phyloP scores from a whole-genome alignment of 352 stramenopile species.

The Pythium utonaiense region DNA sequence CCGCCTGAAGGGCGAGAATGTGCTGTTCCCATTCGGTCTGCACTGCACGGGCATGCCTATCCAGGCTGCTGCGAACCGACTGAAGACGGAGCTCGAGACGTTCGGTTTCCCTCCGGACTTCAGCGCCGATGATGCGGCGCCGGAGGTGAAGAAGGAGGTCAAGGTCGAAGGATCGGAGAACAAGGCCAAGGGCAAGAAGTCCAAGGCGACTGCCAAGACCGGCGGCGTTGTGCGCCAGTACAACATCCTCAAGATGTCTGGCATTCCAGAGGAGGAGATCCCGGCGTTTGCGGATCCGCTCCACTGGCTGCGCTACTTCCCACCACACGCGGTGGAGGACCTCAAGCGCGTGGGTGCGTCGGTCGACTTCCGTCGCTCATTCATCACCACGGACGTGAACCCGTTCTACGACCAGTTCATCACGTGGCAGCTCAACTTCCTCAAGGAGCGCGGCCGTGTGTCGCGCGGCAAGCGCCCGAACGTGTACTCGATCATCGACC shows the following conservation, averaged over 20 bases:
- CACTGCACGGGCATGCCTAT: constrained; percentile 99
- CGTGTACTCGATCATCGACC: constrained; percentile 97
- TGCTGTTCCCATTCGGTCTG: constrained; percentile 99
- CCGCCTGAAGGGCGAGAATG: constrained; percentile 97
- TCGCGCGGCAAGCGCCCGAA: constrained; percentile 97
- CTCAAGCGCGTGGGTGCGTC: constrained; percentile 96
- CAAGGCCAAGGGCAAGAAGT: constrained; percentile 96
- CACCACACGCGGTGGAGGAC: constrained; percentile 94
- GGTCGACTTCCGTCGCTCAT: constrained; percentile 98
- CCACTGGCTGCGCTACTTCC: constrained; percentile 99
- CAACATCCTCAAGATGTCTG: constrained; percentile 96
- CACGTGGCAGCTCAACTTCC: constrained; percentile 98
- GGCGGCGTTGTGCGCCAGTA: constrained; percentile 97
- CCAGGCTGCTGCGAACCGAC: constrained; percentile 98
- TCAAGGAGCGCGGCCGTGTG: constrained; percentile 88
- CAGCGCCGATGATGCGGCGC: constrained; percentile 46
- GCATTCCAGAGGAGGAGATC: constrained; percentile 93
- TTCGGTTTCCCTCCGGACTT: constrained; percentile 96
- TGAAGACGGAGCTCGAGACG: constrained; percentile 95
- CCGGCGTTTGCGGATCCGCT: constrained; percentile 96
- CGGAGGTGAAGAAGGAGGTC: constrained; percentile 49
- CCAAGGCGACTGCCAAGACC: constrained; percentile 97
- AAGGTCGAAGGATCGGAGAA: constrained; percentile 77
- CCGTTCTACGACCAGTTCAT: constrained; percentile 99
- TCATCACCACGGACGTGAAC: constrained; percentile 99